A percentile compares a stretch with the other conserved stretches of the same genome.
These are phyloP conservation scores for Triticum dicoccoides DNA, from an alignment of 176 grass and related monocot species.

Conservation along the genomic window DNA sequence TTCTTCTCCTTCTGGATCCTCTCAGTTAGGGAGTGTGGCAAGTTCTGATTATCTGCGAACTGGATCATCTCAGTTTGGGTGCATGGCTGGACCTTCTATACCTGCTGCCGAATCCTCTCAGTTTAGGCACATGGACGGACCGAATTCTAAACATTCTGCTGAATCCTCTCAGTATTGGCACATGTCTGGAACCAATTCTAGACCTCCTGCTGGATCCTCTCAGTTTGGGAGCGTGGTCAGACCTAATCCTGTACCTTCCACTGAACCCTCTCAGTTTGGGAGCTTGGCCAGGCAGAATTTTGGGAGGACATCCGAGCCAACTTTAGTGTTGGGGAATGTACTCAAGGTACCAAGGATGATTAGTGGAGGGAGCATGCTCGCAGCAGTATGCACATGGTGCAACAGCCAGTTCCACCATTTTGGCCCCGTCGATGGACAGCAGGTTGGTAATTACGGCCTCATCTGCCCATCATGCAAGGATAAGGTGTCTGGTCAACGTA, in stretches of 20 bases:
- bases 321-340: conserved; percentile 58
- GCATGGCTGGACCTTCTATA: conserved; percentile 26
- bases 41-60: conserved; percentile 24
- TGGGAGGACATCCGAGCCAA: conserved; percentile 36
- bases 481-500: conserved; percentile 53
- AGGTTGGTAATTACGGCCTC: conserved; percentile 52
- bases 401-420: conserved; percentile 69
- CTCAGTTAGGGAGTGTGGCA: conserved; percentile 31
- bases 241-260: conserved; percentile 38
- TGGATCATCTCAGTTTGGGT: conserved; percentile 41
- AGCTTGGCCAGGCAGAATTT: conserved; percentile 36
- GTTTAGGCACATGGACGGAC: conserved; percentile 30
- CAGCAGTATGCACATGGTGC: conserved; percentile 68
- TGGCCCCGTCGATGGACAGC: conserved; percentile 39
- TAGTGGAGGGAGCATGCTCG: conserved; percentile 27
- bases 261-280: conserved; percentile 42
- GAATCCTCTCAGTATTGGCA: conserved; percentile 45
- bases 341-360: conserved; percentile 50
- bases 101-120: conserved; percentile 39
- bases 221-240: conserved; percentile 36
- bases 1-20: conserved; percentile 32
- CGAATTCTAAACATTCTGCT: conserved; percentile 36
- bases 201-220: conserved; percentile 38
- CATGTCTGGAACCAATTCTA: conserved; percentile 28
- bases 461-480: conserved; percentile 85